Base-by-base conservation (phyloP, 2,329 filamentous ascomycete species). In the Paracoccidioides lutzii region DNA sequence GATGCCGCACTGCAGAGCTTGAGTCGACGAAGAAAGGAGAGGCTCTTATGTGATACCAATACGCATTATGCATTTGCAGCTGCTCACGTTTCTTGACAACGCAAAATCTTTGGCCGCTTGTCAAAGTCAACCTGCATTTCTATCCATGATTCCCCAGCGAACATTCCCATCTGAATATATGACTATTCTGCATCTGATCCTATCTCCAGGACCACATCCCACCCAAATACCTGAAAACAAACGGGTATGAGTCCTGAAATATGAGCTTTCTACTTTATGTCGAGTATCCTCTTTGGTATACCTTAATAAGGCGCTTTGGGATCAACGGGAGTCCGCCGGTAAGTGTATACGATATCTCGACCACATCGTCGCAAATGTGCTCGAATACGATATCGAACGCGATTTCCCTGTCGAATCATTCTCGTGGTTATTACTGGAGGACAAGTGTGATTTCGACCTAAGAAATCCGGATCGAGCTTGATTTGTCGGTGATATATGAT, bases 131-230 rank as follows among this genome's bases (percentile, higher is more conserved):
- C 54, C 60, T 3, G 52, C 61, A 14, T 71, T 66, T 50, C 60
- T 67, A 8, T 55, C 52, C 6, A 59, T 63, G 14, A 63, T 65
- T 22, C 69, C 69, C 4, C 62, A 65, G 44, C 64, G 69, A 38
- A 61, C 58, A 14, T 54, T 61, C 8, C 62, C 64, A 0, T 73
- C 73, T 43, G 62, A 69, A 45, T 72, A 72, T 65, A 65, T 65
- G 14, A 64, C 68, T 49, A 66, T 69, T 15, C 60, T 73, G 7
- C 72, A 71, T 52, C 63, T 67, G 12, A 57, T 73, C 5, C 65
- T 73, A n/a, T 72, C 71, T n/a, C 69, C 66, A 55, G 71, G 71
- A 6, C 71, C 71, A 9, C 67, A 65, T 15, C 71, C 71, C 10
- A 68, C 68, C 4, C 65, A 65, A 46, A 66, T 73, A 5, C 69